These are phyloP conservation scores for Cercospora berteroae DNA, from an alignment of 2,329 filamentous ascomycete species.

Conservation along the genomic window DNA sequence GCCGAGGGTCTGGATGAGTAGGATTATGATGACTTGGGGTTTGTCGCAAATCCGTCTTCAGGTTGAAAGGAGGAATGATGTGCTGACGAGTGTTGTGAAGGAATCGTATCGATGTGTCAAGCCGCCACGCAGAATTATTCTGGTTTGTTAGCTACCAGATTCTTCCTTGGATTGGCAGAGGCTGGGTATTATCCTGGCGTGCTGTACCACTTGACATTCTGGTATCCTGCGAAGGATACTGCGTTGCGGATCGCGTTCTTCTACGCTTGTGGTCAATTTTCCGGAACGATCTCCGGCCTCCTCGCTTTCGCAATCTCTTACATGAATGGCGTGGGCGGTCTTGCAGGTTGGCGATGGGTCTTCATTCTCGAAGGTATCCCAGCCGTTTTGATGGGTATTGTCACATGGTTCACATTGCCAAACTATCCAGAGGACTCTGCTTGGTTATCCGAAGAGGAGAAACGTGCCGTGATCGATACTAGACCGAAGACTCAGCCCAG, in stretches of 20 bases:
- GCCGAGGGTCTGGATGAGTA: conserved; percentile 33
- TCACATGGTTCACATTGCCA: conserved; percentile 46
- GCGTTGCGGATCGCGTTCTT: conserved; percentile 39
- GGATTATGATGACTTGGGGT: conserved; percentile 33
- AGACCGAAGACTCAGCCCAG: conserved; percentile 26
- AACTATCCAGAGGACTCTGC: conserved; percentile 58
- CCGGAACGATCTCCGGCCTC: conserved; percentile 43
- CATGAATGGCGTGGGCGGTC: conserved; percentile 46
- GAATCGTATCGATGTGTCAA: conserved; percentile 30
- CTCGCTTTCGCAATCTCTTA: conserved; percentile 43
- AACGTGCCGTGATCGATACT: conserved; percentile 18
- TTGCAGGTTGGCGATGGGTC: conserved; percentile 30
- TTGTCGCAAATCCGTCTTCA: too few relatives aligned
- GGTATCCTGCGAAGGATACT: conserved; percentile 38
- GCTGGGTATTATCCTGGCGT: conserved; percentile 33
- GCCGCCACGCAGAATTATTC: conserved; percentile 28
- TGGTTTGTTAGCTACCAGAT: conserved; percentile 26
- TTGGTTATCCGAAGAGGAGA: conserved; percentile 52
- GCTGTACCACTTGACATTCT: conserved; percentile 31
- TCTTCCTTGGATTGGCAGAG: conserved; percentile 32
- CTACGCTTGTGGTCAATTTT: conserved; percentile 38
- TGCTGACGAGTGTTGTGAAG: neutral
- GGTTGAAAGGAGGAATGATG: neutral
- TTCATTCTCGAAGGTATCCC: conserved; percentile 28
- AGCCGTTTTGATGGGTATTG: conserved; percentile 44